These are phyloP conservation scores for Seminavis robusta DNA, from an alignment of 108 stramenopile genomes.

Conservation along the genomic window DNA sequence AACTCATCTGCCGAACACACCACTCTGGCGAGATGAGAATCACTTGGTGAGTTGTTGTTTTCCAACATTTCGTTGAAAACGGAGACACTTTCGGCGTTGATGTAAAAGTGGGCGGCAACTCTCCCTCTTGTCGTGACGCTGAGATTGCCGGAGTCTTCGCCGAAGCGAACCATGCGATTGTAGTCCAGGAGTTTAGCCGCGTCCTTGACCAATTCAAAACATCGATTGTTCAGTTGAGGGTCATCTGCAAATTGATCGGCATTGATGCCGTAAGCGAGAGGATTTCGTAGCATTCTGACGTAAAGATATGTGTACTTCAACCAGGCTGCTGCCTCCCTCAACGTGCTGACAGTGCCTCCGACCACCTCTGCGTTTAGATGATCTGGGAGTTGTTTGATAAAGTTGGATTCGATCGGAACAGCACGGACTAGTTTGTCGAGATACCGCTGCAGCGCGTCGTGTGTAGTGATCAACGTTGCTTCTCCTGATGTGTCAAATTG, in stretches of 20 bases:
- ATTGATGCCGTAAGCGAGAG: conserved; percentile 91
- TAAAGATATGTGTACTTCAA: conserved; percentile 96
- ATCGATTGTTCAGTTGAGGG: conserved; percentile 56
- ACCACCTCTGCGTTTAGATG: conserved; percentile 98
- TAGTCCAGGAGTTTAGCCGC: conserved; percentile 85
- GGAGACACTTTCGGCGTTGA: conserved; percentile 91
- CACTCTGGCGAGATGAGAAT: conserved; percentile 55
- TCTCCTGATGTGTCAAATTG: conserved; percentile 97
- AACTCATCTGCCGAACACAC: conserved; percentile 95
- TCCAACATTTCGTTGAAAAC: conserved; percentile 87
- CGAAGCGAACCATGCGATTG: conserved; percentile 86
- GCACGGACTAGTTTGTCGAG: conserved; percentile 90
- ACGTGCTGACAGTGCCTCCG: conserved; percentile 93
- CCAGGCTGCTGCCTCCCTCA: conserved; percentile 93
- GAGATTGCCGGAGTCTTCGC: conserved; percentile 82
- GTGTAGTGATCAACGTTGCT: conserved; percentile 93
- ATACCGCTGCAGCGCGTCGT: conserved; percentile 88
- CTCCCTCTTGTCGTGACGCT: conserved; percentile 92
- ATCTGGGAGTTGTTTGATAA: conserved; percentile 94
- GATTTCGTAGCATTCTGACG: conserved; percentile 93
- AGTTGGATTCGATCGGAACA: conserved; percentile 93
- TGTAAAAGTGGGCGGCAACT: conserved; percentile 98
- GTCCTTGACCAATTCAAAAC: conserved; percentile 68
- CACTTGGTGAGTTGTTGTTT: too few relatives aligned
- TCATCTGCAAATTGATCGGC: conserved; percentile 71